Percentiles rank a stretch among this genome's conserved stretches.
Evolutionary conservation across 2,329 filamentous ascomycete genomes (phyloP).

Genomic region (Beauveria varroae): DNA sequence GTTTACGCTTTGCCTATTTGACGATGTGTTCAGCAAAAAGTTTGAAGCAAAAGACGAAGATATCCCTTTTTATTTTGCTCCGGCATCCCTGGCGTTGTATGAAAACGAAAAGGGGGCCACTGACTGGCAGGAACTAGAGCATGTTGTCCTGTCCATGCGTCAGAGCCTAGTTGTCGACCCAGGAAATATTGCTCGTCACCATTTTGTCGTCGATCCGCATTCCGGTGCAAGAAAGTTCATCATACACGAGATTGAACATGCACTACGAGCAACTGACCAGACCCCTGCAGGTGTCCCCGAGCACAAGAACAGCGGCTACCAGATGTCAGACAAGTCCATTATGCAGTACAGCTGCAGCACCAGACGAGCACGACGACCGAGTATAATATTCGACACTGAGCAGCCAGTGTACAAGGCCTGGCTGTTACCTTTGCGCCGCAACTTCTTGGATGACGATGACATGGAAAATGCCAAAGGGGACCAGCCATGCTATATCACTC

Average conservation of each 20-base stretch:
- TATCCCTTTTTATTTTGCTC: slow-evolving; percentile 79
- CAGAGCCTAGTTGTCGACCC: neutral
- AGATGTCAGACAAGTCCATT: slow-evolving; percentile 49
- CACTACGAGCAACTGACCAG: slow-evolving; percentile 56
- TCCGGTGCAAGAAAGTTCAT: slow-evolving; percentile 59
- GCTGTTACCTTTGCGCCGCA: slow-evolving; percentile 67
- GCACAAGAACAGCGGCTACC: slow-evolving; percentile 37
- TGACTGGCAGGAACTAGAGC: slow-evolving; percentile 39
- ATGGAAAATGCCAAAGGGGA: slow-evolving; percentile 21
- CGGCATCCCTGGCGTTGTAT: slow-evolving; percentile 30
- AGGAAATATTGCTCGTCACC: slow-evolving; percentile 24
- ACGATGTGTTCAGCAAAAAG: slow-evolving; percentile 82
- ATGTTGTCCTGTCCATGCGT: neutral
- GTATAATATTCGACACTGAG: slow-evolving; percentile 48
- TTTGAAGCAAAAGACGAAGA: slow-evolving; percentile 57
- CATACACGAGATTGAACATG: slow-evolving; percentile 42
- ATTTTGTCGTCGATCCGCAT: slow-evolving; percentile 49
- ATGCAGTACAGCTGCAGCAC: slow-evolving; percentile 78
- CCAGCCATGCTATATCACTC: slow-evolving; percentile 57
- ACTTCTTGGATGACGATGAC: slow-evolving; percentile 62
- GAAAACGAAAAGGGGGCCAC: neutral
- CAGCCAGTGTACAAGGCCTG: slow-evolving; percentile 78
- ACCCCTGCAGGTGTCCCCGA: slow-evolving; percentile 51
- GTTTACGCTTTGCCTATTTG: slow-evolving; percentile 71
- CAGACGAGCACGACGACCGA: slow-evolving; percentile 51